A percentile compares a stretch with the other conserved stretches of the same genome.
Conservation (phyloP, 2,329 filamentous ascomycete genomes). For the Cyphellophora europaea region DNA sequence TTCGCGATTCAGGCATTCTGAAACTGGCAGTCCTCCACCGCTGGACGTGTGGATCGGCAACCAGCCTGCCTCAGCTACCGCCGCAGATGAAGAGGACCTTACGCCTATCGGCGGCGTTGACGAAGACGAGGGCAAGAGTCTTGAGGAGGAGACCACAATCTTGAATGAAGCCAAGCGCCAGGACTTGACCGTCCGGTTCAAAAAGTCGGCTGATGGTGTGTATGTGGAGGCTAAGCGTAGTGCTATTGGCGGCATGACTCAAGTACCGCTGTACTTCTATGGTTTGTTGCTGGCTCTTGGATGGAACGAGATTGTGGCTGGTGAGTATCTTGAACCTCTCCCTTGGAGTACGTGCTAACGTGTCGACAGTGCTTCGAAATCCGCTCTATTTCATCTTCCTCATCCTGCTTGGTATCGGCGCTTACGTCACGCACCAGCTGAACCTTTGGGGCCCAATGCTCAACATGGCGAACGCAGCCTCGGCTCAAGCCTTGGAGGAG, state of each 20-base stretch:
- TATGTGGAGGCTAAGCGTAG: conserved; percentile 97
- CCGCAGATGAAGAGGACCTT: conserved; percentile 84
- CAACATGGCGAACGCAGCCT: conserved; percentile 87
- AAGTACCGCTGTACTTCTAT: conserved; percentile 93
- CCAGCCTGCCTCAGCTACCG: conserved; percentile 62
- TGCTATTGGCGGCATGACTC: conserved; percentile 88
- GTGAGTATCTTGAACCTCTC: conserved; percentile 43
- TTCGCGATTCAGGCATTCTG: conserved; percentile 68
- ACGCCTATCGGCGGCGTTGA: conserved; percentile 86
- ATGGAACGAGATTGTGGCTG: conserved; percentile 97
- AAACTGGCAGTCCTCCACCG: conserved; percentile 65
- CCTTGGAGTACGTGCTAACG: conserved; percentile 7
- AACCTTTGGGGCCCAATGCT: conserved; percentile 95
- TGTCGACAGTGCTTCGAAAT: conserved; percentile 70
- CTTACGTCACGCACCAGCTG: conserved; percentile 84
- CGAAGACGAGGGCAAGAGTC: conserved; percentile 84
- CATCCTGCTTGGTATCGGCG: conserved; percentile 63
- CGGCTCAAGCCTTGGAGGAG: conserved; percentile 76
- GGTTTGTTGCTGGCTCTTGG: conserved; percentile 77
- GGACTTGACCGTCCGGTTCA: conserved; percentile 88
- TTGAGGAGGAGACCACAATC: conserved; percentile 96
- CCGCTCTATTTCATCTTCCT: conserved; percentile 87
- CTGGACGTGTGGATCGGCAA: conserved; percentile 74
- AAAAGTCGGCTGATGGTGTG: conserved; percentile 95
- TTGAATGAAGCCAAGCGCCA: conserved; percentile 81